phyloP scores from a whole-genome alignment of 2,329 filamentous ascomycete species.

The Leptographium lundbergii region DNA sequence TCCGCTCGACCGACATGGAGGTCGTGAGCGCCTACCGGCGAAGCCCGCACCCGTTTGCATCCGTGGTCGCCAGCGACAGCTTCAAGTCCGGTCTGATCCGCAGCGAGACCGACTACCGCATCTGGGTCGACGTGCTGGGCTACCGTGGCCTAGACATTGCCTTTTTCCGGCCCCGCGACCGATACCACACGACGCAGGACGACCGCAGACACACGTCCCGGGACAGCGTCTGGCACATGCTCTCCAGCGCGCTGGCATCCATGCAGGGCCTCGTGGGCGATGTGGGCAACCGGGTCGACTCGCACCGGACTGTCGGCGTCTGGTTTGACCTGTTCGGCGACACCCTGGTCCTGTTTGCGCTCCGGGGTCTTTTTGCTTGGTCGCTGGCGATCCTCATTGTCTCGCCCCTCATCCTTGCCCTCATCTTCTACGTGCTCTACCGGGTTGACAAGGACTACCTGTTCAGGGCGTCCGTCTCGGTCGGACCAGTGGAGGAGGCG shows the following conservation, averaged over 20 bases:
- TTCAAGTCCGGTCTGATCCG: constrained; percentile 68
- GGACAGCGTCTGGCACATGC: constrained; percentile 80
- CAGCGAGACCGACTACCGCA: constrained; percentile 80
- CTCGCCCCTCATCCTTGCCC: constrained; percentile 59
- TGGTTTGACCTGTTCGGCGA: constrained; percentile 91
- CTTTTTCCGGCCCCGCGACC: constrained; percentile 73
- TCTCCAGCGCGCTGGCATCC: constrained; percentile 69
- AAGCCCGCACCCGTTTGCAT: constrained; percentile 66
- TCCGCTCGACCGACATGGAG: constrained; percentile 78
- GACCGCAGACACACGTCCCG: constrained; percentile 66
- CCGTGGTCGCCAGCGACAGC: constrained; percentile 69
- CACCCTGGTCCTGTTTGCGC: constrained; percentile 62
- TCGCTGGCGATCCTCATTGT: constrained; percentile 73
- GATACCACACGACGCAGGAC: constrained; percentile 88
- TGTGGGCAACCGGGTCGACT: constrained; percentile 52
- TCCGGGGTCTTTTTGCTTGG: constrained; percentile 78
- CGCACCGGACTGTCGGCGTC: constrained; percentile 53
- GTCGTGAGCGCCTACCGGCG: constrained; percentile 67
- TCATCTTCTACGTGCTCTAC: constrained; percentile 55
- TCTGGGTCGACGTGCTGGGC: constrained; percentile 67
- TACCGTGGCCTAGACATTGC: constrained; percentile 84
- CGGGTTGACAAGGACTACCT: constrained; percentile 77
- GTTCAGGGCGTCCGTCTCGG: constrained; percentile 47
- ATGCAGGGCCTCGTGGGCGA: constrained; percentile 59
- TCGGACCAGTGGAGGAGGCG: constrained; percentile 40